phyloP scores from a whole-genome alignment of 2,329 filamentous ascomycete genomes.

The Blastomyces parvus region DNA sequence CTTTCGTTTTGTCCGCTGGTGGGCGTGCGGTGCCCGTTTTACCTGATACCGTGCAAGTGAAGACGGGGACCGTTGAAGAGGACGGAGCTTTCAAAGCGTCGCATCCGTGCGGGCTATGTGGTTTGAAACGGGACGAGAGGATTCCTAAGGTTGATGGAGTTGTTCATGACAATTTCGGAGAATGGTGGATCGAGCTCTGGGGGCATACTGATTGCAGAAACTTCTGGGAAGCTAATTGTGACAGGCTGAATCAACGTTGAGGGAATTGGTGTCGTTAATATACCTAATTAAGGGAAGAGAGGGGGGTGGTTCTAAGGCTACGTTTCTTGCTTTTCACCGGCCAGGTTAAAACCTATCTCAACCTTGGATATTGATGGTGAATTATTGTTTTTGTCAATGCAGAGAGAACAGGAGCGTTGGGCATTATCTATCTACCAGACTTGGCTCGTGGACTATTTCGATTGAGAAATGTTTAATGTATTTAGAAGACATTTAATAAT shows the following conservation, averaged over 20 bases:
- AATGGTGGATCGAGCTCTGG: conserved; percentile 94
- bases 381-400: not conserved
- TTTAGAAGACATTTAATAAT: not conserved
- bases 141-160: conserved; percentile 63
- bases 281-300: not conserved
- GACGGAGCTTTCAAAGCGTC: conserved; percentile 64
- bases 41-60: conserved; percentile 55
- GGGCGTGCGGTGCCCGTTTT: conserved; percentile 56
- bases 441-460: not conserved
- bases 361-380: too few species aligned
- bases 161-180: conserved; percentile 83
- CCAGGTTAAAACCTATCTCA: not conserved
- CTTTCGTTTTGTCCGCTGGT: conserved; percentile 41
- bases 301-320: not conserved
- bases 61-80: conserved; percentile 46
- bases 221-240: conserved; percentile 76
- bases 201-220: conserved; percentile 68
- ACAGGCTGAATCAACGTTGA: conserved; percentile 57
- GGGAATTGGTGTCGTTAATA: conserved; percentile 16
- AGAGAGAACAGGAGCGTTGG: not conserved
- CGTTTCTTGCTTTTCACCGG: not conserved
- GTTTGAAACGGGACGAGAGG: conserved; percentile 77
- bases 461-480: not conserved
- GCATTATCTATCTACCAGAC: not conserved
- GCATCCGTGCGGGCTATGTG: conserved; percentile 74